Evolutionary conservation across 495 filamentous ascomycete genomes (phyloP).

Genomic region (Lichina pygmaea): DNA sequence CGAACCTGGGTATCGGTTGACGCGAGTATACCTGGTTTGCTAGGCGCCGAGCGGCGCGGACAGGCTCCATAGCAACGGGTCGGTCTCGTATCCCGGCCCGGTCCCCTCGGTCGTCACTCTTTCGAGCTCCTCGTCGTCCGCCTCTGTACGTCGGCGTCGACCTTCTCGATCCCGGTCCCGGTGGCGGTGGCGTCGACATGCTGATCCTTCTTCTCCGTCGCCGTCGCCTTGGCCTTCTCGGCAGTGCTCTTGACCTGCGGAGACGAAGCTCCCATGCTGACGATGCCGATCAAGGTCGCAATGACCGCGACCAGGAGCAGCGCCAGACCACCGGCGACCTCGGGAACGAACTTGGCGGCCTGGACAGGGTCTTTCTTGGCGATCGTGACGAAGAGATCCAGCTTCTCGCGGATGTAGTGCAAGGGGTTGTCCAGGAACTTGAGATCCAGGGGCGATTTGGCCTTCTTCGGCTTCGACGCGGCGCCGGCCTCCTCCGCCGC

Average conservation of each 20-base stretch:
- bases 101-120: not conserved
- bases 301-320: conserved; percentile 41
- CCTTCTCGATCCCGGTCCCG: not conserved
- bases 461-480: conserved; percentile 31
- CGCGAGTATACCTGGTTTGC: too few relatives aligned
- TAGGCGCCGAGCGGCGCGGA: too few relatives aligned
- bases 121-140: not conserved
- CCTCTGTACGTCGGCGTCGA: not conserved
- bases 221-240: conserved; percentile 47
- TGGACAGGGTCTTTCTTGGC: conserved; percentile 68
- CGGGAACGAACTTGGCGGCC: conserved; percentile 76
- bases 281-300: conserved; percentile 32
- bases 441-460: conserved; percentile 40
- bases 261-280: conserved; percentile 17
- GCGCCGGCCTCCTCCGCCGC: conserved; percentile 34
- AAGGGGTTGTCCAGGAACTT: conserved; percentile 87
- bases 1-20: too few relatives aligned
- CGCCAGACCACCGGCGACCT: conserved; percentile 57
- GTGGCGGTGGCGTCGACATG: conserved; percentile 28
- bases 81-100: too few relatives aligned
- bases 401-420: conserved; percentile 68
- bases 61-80: too few relatives aligned
- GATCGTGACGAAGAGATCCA: conserved; percentile 65
- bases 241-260: conserved; percentile 28
- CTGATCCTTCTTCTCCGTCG: conserved; percentile 55